phyloP scores from a whole-genome alignment of 75 land plant genomes.

The Gnetum montanum region DNA sequence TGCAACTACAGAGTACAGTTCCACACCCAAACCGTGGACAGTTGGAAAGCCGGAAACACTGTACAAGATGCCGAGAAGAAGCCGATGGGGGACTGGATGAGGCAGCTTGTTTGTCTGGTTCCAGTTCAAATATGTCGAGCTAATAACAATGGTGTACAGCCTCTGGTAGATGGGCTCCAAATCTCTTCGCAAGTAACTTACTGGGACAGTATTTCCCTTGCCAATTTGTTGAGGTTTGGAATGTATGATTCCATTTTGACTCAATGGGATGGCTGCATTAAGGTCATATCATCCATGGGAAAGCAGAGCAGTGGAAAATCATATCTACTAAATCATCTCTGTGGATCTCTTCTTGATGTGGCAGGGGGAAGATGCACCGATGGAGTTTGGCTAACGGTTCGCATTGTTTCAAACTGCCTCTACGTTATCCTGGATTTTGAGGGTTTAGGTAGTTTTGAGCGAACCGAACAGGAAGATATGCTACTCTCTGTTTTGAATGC shows the following conservation, averaged over 20 bases:
- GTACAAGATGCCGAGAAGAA: background rate
- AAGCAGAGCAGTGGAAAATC: too few species aligned
- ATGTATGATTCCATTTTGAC: background rate
- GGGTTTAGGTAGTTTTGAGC: conserved; percentile 15
- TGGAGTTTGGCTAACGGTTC: conserved; percentile 7
- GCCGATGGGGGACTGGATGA: background rate
- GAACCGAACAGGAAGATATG: conserved; percentile 11
- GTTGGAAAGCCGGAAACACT: too few species aligned
- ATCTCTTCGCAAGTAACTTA: background rate
- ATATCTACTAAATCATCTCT: background rate
- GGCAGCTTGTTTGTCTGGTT: background rate
- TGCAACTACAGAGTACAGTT: too few species aligned
- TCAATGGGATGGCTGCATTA: background rate
- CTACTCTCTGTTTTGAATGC: conserved; percentile 7
- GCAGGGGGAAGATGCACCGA: conserved; percentile 1
- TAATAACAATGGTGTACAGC: background rate
- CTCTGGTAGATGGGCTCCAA: background rate
- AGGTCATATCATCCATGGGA: too few species aligned
- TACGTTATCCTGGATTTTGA: conserved; percentile 24
- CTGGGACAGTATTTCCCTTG: background rate
- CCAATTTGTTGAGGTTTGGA: background rate
- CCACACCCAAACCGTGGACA: too few species aligned
- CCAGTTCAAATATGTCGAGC: background rate
- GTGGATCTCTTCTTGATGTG: background rate
- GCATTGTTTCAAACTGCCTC: background rate